phyloP scores from a whole-genome alignment of 2,329 filamentous ascomycete genomes.

The Trichocomaceae sp. region DNA sequence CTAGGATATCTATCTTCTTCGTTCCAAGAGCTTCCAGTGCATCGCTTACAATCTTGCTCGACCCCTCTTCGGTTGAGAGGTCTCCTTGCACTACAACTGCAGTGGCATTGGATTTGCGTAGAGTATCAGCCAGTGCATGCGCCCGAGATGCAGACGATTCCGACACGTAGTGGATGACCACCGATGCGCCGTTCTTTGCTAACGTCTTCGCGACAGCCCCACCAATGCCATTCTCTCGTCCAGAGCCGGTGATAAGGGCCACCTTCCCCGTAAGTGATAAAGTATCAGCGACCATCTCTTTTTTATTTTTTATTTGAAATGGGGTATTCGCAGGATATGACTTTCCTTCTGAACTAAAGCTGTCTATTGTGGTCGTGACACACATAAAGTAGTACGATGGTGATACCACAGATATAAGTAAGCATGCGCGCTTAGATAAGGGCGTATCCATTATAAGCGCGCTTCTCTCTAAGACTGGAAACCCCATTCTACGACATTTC shows the following conservation, averaged over 20 bases:
- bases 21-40: background rate
- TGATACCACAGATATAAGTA: background rate
- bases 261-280: background rate
- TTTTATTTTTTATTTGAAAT: no score
- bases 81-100: background rate
- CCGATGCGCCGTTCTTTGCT: background rate
- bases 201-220: background rate
- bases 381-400: background rate
- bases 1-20: background rate
- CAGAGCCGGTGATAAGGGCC: slow-evolving; percentile 2
- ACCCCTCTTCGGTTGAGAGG: background rate
- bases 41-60: background rate
- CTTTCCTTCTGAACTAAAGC: background rate
- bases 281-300: background rate
- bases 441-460: background rate
- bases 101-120: background rate
- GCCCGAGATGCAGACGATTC: background rate
- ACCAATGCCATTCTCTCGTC: slow-evolving; percentile 3
- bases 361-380: background rate
- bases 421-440: background rate
- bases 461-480: background rate
- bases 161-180: background rate
- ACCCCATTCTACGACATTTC: background rate
- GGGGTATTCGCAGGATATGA: background rate
- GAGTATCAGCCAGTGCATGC: background rate